Base-by-base conservation (phyloP, 768 basidiomycete species). In the Pleurotus djamor region DNA sequence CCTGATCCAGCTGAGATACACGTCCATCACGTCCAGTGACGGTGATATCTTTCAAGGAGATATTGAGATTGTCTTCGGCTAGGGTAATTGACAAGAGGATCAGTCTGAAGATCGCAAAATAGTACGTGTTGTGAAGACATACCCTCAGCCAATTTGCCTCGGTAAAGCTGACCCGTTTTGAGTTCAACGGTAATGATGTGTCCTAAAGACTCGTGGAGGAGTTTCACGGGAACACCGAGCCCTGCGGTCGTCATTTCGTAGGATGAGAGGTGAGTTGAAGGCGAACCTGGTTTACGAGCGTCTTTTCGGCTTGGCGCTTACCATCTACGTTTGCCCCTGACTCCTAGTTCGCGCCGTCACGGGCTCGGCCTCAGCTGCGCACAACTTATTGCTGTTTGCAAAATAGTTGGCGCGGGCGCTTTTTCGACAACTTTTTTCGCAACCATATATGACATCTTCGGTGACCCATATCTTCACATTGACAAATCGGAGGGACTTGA, bases 31-130 rank as follows among this genome's bases (percentile, higher is more conserved):
- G 87, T 57, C 92, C 94, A 12, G 97, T 99, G 35, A 98, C 97
- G 34, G 97, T 98, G 68, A 98, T 97, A 64, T 98, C 94, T 72
- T 86, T 93, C 63, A 98, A 71, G 4, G 96, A 95, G 69, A 99
- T 95, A 76, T 98, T 98, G 47, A 98, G 81, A 66, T 97, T 97
- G 71, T 99, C 97, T 74, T 99, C 97, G 64, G 97, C 97, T 99
- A 73, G 61, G 66, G 71, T 65, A 43, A 32, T 47, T 7, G 58
- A 63, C 64, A 52, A 57, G 45, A 51, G 14, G 32, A 49, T 44
- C 54, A 48, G 36, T n/a, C 59, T 58, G 32, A 35, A 14, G 37
- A 56, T 41, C 13, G 38, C 55, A 34, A 56, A 32, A n/a, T 9
- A 21, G 34, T 13, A 54, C n/a, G 21, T 17, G 21, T 16, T 48